Evolutionary conservation across 1,284 basidiomycete species (phyloP), one percentile per base, ranked within the genome.

Genomic region (Hemileia vastatrix): DNA sequence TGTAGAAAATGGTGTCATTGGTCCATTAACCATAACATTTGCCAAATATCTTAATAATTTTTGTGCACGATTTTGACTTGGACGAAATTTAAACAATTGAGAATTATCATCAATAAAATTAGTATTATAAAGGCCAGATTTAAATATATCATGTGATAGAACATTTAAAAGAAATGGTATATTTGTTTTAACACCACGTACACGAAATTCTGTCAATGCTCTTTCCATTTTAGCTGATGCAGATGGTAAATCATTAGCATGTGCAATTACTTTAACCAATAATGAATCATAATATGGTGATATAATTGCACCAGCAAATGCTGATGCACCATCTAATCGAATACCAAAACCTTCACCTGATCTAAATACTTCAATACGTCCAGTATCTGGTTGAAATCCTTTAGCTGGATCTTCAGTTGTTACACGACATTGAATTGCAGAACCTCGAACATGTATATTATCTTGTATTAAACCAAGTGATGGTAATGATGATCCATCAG

Each of bases 91-190:
- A 86, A 98, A 97, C 68, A 98, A 85, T 76, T 96, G 92, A 32
- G 90, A 94, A 2, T 92, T 97, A 79, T 98, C 94, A 76, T 98
- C 94, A 77, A 98, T 97, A 81, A 96, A 96, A 87, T 89, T 96
- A 2, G 92, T 98, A 95, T 95, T 98, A n/a, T 95, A 96, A 80
- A 90, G 88, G 66, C 92, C 92, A 48, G 84, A 86, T 71, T 96
- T 88, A 79, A 97, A 98, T 68, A 92, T 84, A 70, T 93, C 90
- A 78, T 97, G 90, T 13, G 94, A 97, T 68, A 98, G 81, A 31
- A 98, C 83, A 67, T 93, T 88, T 84, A 98, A 95, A 69, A 98
- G 80, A 88, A 98, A 98, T 31, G 94, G 94, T 69, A 98, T 98
- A 33, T 57, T 57, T 59, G 74, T 76, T 84, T 96, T 96, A 77